Conservation (phyloP, 1,284 basidiomycete genomes). For the Jaminaea rosea region DNA sequence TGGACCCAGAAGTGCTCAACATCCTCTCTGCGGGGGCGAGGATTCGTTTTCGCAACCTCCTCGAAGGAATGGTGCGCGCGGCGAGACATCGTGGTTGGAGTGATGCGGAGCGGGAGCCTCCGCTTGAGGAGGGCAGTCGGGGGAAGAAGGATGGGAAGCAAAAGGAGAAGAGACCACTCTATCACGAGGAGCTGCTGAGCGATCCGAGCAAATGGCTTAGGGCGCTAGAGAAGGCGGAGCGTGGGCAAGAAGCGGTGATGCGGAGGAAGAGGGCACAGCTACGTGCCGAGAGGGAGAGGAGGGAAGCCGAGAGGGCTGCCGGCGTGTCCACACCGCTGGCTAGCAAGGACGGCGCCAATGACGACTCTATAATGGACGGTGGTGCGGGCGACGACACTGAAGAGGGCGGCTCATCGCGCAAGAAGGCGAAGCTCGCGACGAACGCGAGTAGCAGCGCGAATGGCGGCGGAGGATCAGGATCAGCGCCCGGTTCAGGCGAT, state of each 20-base stretch:
- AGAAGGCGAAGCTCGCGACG: too few relatives aligned
- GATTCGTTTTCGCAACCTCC: conserved; percentile 37
- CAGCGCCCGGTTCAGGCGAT: background rate
- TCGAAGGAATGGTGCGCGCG: conserved; percentile 39
- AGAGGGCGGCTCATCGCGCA: too few relatives aligned
- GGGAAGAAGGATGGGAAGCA: conserved; percentile 12
- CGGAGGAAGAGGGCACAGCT: background rate
- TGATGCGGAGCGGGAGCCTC: conserved; percentile 34
- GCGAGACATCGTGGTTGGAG: conserved; percentile 43
- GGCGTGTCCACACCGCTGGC: too few relatives aligned
- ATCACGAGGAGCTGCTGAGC: conserved; percentile 36
- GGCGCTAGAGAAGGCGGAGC: conserved; percentile 41
- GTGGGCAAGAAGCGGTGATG: conserved; percentile 24
- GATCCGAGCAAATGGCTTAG: conserved; percentile 38
- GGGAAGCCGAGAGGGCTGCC: background rate
- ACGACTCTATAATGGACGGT: background rate
- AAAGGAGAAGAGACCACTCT: conserved; percentile 13
- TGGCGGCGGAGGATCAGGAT: too few relatives aligned
- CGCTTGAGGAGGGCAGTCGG: conserved; percentile 10
- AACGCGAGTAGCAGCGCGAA: conserved; percentile 3
- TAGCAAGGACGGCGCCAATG: too few relatives aligned
- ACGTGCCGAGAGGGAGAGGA: background rate
- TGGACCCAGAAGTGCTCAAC: conserved; percentile 41
- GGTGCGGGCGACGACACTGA: too few relatives aligned
- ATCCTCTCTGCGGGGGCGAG: conserved; percentile 40